These are phyloP conservation scores for Musa beccarii DNA, from an alignment of 176 grass and related monocot genomes.

Conservation along the genomic window DNA sequence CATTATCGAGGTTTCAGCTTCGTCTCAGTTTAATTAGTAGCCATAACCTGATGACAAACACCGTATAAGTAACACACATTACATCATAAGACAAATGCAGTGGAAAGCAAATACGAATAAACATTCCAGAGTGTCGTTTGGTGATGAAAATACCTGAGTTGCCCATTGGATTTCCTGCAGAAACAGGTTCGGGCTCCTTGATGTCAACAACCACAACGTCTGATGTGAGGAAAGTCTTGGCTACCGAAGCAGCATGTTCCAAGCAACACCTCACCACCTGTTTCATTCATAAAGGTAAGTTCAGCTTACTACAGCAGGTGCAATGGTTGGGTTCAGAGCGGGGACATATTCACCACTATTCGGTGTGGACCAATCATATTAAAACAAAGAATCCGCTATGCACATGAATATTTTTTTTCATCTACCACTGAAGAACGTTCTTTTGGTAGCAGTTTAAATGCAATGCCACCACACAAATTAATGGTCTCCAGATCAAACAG, in stretches of 20 bases:
- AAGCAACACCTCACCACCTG: constrained; percentile 97
- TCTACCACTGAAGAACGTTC: no score
- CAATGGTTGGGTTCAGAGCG: no score
- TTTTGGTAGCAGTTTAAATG: no score
- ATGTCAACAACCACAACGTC: constrained; percentile 89
- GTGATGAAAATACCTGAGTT: constrained; percentile 40
- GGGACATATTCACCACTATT: no score
- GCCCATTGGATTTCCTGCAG: constrained; percentile 66
- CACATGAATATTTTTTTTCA: no score
- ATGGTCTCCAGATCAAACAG: no score
- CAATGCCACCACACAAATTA: no score
- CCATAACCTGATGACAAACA: constrained; percentile 1
- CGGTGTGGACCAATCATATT: no score
- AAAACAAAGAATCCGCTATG: no score
- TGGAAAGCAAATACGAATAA: not conserved
- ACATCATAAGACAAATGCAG: not conserved
- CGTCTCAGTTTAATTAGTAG: not conserved
- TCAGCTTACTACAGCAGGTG: no score
- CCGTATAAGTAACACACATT: not conserved
- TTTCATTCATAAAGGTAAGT: not conserved
- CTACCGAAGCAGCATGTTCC: constrained; percentile 75
- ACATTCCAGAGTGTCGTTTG: no score
- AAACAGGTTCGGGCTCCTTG: constrained; percentile 61
- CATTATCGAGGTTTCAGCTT: not conserved
- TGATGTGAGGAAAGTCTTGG: constrained; percentile 87